Conservation (phyloP, 495 filamentous ascomycete genomes). For the Baudoinia panamericana region DNA sequence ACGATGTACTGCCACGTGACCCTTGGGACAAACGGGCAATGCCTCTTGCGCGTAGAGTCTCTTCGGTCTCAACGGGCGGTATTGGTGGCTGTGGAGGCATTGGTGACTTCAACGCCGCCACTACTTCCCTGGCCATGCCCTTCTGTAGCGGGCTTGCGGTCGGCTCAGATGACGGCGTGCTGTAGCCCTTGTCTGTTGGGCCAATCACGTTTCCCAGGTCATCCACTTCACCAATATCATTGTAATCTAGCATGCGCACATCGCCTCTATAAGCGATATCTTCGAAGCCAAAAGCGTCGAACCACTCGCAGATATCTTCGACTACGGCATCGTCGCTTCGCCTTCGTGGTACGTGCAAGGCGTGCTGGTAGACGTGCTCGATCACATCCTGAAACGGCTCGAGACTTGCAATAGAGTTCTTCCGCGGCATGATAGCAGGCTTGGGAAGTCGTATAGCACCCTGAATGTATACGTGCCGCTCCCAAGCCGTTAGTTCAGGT, state of each 20-base stretch:
- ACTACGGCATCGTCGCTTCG: conserved; percentile 15
- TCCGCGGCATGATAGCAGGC: conserved; percentile 13
- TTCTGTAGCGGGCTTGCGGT: conserved; percentile 7
- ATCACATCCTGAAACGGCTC: conserved; percentile 22
- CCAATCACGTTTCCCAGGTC: conserved; percentile 2
- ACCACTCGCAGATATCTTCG: conserved; percentile 21
- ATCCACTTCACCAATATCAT: conserved; percentile 1
- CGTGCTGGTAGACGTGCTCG: conserved; percentile 16
- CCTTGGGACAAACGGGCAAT: conserved; percentile 9
- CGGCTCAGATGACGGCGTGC: conserved; percentile 13
- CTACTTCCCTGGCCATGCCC: conserved; percentile 11
- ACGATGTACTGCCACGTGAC: background rate
- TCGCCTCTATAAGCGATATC: conserved; percentile 11
- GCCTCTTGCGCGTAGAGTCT: conserved; percentile 9
- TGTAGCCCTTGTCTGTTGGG: conserved; percentile 6
- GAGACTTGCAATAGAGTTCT: conserved; percentile 19
- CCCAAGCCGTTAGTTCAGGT: conserved; percentile 20
- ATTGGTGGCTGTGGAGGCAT: background rate
- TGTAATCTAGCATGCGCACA: conserved; percentile 1
- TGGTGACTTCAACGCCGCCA: conserved; percentile 1
- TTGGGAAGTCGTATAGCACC: conserved; percentile 20
- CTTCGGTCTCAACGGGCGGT: conserved; percentile 11
- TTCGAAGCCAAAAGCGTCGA: conserved; percentile 18
- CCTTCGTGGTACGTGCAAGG: conserved; percentile 8
- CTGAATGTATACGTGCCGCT: conserved; percentile 18